phyloP scores from a whole-genome alignment of 495 filamentous ascomycete genomes.

The Cairneyella variabilis region DNA sequence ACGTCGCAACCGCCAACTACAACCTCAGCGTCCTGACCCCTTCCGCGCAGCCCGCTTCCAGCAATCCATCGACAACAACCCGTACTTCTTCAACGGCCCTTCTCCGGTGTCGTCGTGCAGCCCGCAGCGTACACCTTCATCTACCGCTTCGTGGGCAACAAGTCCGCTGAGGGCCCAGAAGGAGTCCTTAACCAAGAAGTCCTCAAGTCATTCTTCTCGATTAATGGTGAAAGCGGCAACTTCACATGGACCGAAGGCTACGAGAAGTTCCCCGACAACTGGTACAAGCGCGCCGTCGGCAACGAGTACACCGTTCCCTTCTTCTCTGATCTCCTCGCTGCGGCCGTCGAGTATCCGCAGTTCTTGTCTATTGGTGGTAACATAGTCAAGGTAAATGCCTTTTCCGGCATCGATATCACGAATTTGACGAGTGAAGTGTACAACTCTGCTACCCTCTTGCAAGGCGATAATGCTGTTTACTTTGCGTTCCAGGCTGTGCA shows the following conservation, averaged over 20 bases:
- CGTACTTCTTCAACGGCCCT: constrained; percentile 51
- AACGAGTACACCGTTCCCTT: constrained; percentile 21
- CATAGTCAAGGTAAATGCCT: constrained; percentile 50
- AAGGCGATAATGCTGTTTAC: constrained; percentile 46
- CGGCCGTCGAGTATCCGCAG: constrained; percentile 24
- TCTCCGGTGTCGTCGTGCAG: constrained; percentile 42
- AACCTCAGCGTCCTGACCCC: constrained; percentile 26
- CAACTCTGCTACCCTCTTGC: constrained; percentile 34
- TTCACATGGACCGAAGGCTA: too few species aligned
- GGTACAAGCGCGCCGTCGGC: constrained; percentile 19
- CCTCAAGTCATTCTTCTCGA: constrained; percentile 47
- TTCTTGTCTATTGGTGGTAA: constrained; percentile 51
- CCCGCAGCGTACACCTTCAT: constrained; percentile 44
- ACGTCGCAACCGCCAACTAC: constrained; percentile 31
- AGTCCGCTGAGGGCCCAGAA: constrained; percentile 41
- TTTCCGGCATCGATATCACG: constrained; percentile 45
- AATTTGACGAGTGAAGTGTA: constrained; percentile 49
- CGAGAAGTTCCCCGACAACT: neutral
- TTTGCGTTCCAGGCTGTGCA: constrained; percentile 42
- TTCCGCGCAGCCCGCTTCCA: constrained; percentile 38
- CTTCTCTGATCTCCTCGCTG: constrained; percentile 29
- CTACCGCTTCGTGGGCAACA: constrained; percentile 42
- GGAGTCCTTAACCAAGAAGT: constrained; percentile 37
- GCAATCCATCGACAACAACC: constrained; percentile 46
- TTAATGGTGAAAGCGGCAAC: too few species aligned